Conservation (phyloP, 2,329 filamentous ascomycete genomes). For the Scedosporium boydii region DNA sequence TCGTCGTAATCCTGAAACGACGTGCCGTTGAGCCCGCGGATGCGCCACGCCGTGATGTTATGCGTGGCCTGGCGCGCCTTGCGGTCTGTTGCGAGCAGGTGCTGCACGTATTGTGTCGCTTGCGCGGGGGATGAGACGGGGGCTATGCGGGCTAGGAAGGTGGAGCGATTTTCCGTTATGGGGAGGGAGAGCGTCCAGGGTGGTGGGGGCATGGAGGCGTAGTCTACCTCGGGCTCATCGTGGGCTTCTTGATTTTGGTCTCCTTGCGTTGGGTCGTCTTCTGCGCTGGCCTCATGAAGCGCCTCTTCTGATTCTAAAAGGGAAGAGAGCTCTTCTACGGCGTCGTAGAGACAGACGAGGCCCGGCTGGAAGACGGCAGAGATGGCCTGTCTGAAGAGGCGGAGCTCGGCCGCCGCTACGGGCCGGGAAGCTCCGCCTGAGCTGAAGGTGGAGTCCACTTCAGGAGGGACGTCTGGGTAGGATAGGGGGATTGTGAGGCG, state of each 20-base stretch:
- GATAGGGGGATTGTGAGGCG: slow-evolving; percentile 57
- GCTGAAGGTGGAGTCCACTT: slow-evolving; percentile 68
- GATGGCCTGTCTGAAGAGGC: slow-evolving; percentile 58
- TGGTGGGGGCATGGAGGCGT: slow-evolving; percentile 24
- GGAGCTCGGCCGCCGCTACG: slow-evolving; percentile 66
- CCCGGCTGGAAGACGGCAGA: slow-evolving; percentile 60
- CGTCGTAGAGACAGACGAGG: slow-evolving; percentile 78
- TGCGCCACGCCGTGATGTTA: slow-evolving; percentile 92
- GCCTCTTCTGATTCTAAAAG: slow-evolving; percentile 1
- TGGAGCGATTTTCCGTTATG: slow-evolving; percentile 73
- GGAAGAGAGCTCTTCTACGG: slow-evolving; percentile 65
- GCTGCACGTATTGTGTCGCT: slow-evolving; percentile 60
- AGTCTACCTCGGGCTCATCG: slow-evolving; percentile 13
- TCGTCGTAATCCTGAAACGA: slow-evolving; percentile 87
- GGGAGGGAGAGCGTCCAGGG: slow-evolving; percentile 68
- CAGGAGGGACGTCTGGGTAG: slow-evolving; percentile 68
- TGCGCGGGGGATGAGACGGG: slow-evolving; percentile 59
- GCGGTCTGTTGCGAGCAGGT: slow-evolving; percentile 74
- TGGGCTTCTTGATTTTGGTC: slow-evolving; percentile 11
- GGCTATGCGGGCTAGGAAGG: slow-evolving; percentile 74
- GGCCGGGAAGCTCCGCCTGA: slow-evolving; percentile 58
- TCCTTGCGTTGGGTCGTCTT: slow-evolving; percentile 9
- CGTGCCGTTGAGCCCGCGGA: slow-evolving; percentile 47
- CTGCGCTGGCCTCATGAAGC: slow-evolving; percentile 11
- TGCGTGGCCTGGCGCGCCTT: slow-evolving; percentile 81